phyloP scores from a whole-genome alignment of 148 eudicot species.

The Spergularia bocconei region DNA sequence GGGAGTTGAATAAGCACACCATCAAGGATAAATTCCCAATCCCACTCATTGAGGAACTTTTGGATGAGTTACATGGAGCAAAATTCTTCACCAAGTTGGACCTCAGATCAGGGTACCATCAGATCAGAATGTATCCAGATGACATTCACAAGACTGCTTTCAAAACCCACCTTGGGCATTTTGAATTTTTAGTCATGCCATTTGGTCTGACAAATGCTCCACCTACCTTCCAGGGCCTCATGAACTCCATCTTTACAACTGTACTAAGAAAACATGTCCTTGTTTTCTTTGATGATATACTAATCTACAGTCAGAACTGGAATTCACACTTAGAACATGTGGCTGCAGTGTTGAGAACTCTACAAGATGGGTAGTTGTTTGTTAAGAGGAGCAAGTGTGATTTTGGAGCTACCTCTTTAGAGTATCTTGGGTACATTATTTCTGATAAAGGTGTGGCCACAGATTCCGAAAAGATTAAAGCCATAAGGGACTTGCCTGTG shows the following conservation, averaged over 20 bases:
- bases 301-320: neutral
- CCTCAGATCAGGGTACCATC: neutral
- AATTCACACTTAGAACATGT: neutral
- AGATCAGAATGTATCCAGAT: neutral
- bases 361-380: neutral
- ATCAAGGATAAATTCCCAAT: neutral
- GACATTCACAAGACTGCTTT: conserved; percentile 7
- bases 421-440: neutral
- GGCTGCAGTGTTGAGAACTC: too few relatives aligned
- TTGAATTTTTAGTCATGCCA: neutral
- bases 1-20: neutral
- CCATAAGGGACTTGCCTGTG: neutral
- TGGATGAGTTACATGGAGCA: neutral
- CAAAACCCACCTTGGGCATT: neutral
- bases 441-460: neutral
- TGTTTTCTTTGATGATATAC: neutral
- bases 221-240: neutral
- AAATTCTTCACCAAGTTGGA: neutral
- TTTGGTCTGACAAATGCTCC: conserved; percentile 5
- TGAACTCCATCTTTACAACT: neutral
- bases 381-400: neutral
- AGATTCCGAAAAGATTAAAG: neutral
- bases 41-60: neutral
- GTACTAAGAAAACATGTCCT: neutral
- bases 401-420: neutral